These are phyloP conservation scores for Xylariaceae sp. DNA, from an alignment of 2,329 filamentous ascomycete species.

Conservation along the genomic window DNA sequence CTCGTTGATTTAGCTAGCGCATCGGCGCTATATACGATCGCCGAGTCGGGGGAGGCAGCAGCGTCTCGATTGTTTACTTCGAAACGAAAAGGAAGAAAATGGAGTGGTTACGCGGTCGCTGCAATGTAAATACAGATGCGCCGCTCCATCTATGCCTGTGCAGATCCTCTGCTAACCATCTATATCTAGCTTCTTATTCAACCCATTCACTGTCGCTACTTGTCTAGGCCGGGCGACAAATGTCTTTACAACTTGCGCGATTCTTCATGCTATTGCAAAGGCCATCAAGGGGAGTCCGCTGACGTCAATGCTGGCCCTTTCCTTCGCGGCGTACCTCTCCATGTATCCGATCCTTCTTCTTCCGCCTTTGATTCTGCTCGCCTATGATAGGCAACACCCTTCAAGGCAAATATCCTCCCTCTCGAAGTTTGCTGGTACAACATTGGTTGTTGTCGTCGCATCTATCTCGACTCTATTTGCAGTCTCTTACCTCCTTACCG, in stretches of 20 bases:
- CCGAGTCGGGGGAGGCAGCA: conserved; percentile 71
- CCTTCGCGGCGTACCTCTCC: conserved; percentile 84
- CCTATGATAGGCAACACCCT: conserved; percentile 60
- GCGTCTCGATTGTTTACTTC: conserved; percentile 74
- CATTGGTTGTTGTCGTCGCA: conserved; percentile 47
- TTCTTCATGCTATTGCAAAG: conserved; percentile 76
- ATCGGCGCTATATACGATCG: conserved; percentile 70
- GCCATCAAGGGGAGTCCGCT: conserved; percentile 69
- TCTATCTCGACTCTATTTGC: conserved; percentile 59
- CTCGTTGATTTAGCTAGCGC: conserved; percentile 77
- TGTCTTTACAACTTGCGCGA: conserved; percentile 82
- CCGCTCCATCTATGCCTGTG: not conserved
- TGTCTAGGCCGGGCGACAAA: conserved; percentile 86
- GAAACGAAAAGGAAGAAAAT: conserved; percentile 66
- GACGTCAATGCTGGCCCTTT: conserved; percentile 76
- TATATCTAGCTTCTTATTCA: conserved; percentile 74
- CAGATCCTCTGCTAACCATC: conserved; percentile 9
- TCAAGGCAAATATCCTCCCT: conserved; percentile 34
- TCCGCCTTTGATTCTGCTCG: conserved; percentile 73
- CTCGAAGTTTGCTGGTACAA: conserved; percentile 48
- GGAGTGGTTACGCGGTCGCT: conserved; percentile 69
- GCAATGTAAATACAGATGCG: conserved; percentile 57
- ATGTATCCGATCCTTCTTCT: conserved; percentile 87
- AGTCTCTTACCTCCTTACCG: conserved; percentile 68
- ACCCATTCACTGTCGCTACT: conserved; percentile 86